Evolutionary conservation across 108 stramenopile species (phyloP).

Genomic region (Aurantiochytrium sp.): DNA sequence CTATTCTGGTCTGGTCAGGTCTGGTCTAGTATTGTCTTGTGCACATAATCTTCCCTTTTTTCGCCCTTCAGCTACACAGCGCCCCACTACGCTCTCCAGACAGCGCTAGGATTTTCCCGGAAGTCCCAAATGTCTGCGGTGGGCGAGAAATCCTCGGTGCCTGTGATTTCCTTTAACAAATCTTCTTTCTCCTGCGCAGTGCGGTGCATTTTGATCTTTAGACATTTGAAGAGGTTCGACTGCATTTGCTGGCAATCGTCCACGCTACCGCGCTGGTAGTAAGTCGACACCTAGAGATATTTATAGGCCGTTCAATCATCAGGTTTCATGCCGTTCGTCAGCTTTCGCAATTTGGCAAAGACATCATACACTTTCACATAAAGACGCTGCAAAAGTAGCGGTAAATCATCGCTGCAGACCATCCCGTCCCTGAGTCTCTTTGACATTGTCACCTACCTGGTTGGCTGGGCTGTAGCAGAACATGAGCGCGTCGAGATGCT

Average conservation of each 20-base stretch:
- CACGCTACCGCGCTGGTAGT: constrained; percentile 1
- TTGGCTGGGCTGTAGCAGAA: constrained; percentile 19
- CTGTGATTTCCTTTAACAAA: not conserved
- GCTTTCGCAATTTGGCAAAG: too few relatives aligned
- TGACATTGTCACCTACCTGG: not conserved
- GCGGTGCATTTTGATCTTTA: not conserved
- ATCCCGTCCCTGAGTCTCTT: too few relatives aligned
- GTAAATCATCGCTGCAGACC: too few relatives aligned
- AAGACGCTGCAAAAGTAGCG: too few relatives aligned
- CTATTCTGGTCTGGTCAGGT: too few relatives aligned
- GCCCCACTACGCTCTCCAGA: not conserved
- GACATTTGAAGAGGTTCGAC: not conserved
- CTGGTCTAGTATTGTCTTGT: too few relatives aligned
- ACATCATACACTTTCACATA: too few relatives aligned
- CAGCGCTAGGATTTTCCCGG: not conserved
- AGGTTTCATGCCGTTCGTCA: too few relatives aligned
- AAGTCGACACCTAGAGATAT: not conserved
- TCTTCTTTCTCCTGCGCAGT: not conserved
- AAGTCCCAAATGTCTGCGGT: not conserved
- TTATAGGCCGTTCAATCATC: too few relatives aligned
- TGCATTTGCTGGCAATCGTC: not conserved
- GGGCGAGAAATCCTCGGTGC: not conserved
- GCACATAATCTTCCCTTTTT: too few relatives aligned
- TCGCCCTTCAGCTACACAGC: too few relatives aligned
- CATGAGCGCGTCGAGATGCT: constrained; percentile 10